Conservation (phyloP, 495 filamentous ascomycete species). For the Penicillium verhagenii region DNA sequence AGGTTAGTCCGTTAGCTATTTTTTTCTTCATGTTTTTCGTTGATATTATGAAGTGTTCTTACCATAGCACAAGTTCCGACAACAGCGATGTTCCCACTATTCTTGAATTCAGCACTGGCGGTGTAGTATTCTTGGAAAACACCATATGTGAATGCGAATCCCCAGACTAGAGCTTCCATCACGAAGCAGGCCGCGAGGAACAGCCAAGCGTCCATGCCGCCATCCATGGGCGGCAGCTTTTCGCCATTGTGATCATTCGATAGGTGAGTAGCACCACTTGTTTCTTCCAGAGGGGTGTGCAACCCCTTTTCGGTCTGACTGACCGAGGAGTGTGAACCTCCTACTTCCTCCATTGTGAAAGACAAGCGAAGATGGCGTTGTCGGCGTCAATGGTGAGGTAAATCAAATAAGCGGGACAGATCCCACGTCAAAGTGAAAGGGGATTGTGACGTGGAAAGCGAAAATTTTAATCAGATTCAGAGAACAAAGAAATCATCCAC, state of each 20-base stretch:
- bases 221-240: conserved; percentile 52
- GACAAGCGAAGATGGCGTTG: no score
- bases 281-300: neutral
- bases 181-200: conserved; percentile 58
- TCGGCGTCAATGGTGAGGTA: neutral
- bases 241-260: neutral
- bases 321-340: neutral
- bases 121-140: conserved; percentile 41
- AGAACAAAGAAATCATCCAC: neutral
- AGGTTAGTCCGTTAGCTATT: neutral
- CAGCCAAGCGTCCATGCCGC: conserved; percentile 60
- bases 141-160: conserved; percentile 43
- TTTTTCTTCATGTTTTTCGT: neutral
- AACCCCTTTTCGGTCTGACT: neutral
- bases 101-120: conserved; percentile 25
- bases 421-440: neutral
- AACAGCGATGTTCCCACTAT: conserved; percentile 11
- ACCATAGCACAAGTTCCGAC: conserved; percentile 21
- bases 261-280: neutral
- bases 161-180: conserved; percentile 61
- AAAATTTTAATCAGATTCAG: neutral
- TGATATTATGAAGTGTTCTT: neutral
- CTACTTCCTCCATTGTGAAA: neutral
- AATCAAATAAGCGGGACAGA: neutral
- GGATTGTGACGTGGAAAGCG: neutral